A percentile compares a stretch with the other conserved stretches of the same genome.
phyloP scores from a whole-genome alignment of 2,329 filamentous ascomycete species.

The Ceratocystis destructans region DNA sequence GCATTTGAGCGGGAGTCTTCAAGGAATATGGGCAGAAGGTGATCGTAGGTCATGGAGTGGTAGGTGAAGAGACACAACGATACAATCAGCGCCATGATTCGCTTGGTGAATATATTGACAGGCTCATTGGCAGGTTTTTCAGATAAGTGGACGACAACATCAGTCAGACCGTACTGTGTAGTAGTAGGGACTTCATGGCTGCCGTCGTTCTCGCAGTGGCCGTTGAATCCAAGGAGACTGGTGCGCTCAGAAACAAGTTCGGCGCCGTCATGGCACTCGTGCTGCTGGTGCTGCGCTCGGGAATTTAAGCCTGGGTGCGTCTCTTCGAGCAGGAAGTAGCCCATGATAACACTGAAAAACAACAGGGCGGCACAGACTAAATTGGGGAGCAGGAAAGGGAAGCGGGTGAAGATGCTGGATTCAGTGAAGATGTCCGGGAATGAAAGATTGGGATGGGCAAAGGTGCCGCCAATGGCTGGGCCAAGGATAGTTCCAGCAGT shows the following conservation, averaged over 20 bases:
- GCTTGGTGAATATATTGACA: constrained; percentile 18
- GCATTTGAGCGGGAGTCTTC: constrained; percentile 53
- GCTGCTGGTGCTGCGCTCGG: constrained; percentile 24
- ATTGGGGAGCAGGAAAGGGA: constrained; percentile 83
- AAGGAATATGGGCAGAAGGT: constrained; percentile 82
- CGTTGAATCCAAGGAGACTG: constrained; percentile 51
- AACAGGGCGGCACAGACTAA: constrained; percentile 67
- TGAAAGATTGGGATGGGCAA: constrained; percentile 61
- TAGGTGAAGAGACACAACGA: constrained; percentile 84
- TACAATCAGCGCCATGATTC: constrained; percentile 42
- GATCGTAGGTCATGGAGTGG: constrained; percentile 90
- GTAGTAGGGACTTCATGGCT: neutral
- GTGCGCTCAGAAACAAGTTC: constrained; percentile 46
- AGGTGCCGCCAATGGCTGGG: constrained; percentile 73
- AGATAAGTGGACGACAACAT: constrained; percentile 14
- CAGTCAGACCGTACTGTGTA: neutral
- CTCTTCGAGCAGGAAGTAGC: constrained; percentile 72
- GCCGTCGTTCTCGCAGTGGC: constrained; percentile 33
- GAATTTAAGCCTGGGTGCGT: constrained; percentile 75
- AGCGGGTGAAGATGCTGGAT: constrained; percentile 56
- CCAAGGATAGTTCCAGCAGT: constrained; percentile 79
- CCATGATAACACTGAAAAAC: constrained; percentile 62
- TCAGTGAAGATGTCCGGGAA: constrained; percentile 59
- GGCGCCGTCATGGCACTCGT: constrained; percentile 29
- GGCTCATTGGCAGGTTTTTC: constrained; percentile 23